These are phyloP conservation scores for Amaranthus palmeri DNA, from an alignment of 148 eudicot genomes.

Conservation along the genomic window DNA sequence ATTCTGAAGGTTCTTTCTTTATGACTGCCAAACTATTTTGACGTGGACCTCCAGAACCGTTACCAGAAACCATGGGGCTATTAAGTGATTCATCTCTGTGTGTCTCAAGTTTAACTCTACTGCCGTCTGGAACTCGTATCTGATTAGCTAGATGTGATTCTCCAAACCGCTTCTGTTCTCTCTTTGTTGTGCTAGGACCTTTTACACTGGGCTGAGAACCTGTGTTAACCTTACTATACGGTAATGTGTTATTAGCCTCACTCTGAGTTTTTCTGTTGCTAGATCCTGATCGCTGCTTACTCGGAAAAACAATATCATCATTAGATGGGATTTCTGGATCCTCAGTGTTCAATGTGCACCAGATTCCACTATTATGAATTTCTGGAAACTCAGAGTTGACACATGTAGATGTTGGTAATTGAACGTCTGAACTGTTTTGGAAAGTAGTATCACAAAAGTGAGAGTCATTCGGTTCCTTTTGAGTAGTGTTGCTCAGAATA, in stretches of 20 bases:
- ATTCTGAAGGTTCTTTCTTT: conserved; percentile 26
- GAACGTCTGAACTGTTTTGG: conserved; percentile 23
- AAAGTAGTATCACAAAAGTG: conserved; percentile 13
- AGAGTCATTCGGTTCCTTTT: conserved; percentile 23
- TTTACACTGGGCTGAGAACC: conserved; percentile 25
- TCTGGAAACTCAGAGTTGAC: conserved; percentile 35
- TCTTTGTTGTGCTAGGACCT: conserved; percentile 27
- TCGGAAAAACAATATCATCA: conserved; percentile 67
- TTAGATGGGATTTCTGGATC: conserved; percentile 78
- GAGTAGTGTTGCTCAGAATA: conserved; percentile 23
- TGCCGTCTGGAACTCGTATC: conserved; percentile 28
- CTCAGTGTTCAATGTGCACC: conserved; percentile 67
- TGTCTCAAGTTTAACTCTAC: conserved; percentile 35
- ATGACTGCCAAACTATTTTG: conserved; percentile 25
- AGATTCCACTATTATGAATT: conserved; percentile 33
- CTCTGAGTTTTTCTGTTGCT: conserved; percentile 22
- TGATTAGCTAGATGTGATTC: conserved; percentile 39
- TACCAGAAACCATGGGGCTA: conserved; percentile 32
- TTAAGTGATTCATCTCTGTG: conserved; percentile 24
- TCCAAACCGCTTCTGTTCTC: conserved; percentile 28
- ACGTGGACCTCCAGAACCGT: conserved; percentile 31
- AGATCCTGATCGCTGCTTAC: conserved; percentile 25
- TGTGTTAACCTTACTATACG: conserved; percentile 30
- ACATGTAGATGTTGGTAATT: conserved; percentile 31
- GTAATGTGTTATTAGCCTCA: conserved; percentile 31